These are phyloP conservation scores for Cladorrhinum samala DNA, from an alignment of 495 filamentous ascomycete species.

Conservation along the genomic window DNA sequence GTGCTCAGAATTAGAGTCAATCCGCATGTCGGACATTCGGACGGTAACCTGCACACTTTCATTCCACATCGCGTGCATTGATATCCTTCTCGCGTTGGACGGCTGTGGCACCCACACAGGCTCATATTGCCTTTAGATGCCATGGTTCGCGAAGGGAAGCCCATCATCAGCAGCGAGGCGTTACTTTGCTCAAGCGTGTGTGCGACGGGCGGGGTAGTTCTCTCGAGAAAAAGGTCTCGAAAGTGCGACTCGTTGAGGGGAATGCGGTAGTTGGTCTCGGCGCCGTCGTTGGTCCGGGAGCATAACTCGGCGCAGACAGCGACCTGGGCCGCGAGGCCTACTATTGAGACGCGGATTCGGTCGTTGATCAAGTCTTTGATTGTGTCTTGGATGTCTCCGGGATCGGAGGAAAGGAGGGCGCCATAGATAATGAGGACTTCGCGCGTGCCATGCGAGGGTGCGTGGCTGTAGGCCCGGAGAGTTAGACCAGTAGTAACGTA, in stretches of 20 bases:
- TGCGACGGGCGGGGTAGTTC: conserved; percentile 82
- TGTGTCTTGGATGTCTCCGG: conserved; percentile 90
- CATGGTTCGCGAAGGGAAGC: conserved; percentile 89
- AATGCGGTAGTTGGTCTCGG: conserved; percentile 70
- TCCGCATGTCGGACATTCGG: conserved; percentile 83
- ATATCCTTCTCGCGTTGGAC: conserved; percentile 81
- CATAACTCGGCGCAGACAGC: conserved; percentile 90
- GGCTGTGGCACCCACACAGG: conserved; percentile 87
- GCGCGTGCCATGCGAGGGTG: conserved; percentile 85
- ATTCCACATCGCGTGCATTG: conserved; percentile 79
- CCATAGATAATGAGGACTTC: conserved; percentile 91
- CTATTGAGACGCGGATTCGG: conserved; percentile 76
- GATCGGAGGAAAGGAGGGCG: conserved; percentile 81
- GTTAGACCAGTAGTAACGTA: neutral
- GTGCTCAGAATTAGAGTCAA: conserved; percentile 95
- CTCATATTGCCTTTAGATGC: conserved; percentile 57
- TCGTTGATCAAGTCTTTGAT: conserved; percentile 69
- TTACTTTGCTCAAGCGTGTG: conserved; percentile 54
- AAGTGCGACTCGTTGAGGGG: conserved; percentile 86
- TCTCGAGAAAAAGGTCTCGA: conserved; percentile 76
- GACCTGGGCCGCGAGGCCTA: conserved; percentile 86
- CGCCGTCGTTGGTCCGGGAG: conserved; percentile 71
- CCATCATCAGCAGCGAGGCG: conserved; percentile 90
- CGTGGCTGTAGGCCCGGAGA: conserved; percentile 51
- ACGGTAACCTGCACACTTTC: conserved; percentile 89